A percentile compares a stretch with the other conserved stretches of the same genome.
These are phyloP conservation scores for Quercus phellos DNA, from an alignment of 331 rosid species.

Conservation along the genomic window DNA sequence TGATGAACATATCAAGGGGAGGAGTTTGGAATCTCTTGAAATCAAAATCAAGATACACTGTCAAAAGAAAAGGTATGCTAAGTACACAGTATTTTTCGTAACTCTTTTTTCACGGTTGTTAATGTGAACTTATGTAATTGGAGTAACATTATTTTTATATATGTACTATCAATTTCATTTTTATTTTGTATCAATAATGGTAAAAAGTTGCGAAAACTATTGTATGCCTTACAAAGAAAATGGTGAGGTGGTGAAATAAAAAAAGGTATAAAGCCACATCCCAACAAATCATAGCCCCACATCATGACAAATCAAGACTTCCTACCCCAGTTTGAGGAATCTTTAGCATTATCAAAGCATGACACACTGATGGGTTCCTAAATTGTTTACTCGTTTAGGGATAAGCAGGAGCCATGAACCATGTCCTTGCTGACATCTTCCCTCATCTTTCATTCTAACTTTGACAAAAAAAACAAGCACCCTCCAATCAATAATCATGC, in stretches of 20 bases:
- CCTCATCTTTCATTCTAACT: neutral
- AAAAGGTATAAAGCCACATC: neutral
- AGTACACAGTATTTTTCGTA: no score
- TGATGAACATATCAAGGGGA: slow-evolving; percentile 17
- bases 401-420: slow-evolving; percentile 15
- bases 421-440: slow-evolving; percentile 19
- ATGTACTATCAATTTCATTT: no score
- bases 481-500: neutral
- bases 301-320: slow-evolving; percentile 33
- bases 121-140: no score
- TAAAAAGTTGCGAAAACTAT: no score
- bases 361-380: slow-evolving; percentile 18
- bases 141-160: no score
- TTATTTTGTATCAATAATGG: no score
- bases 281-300: slow-evolving; percentile 20
- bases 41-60: slow-evolving; percentile 29
- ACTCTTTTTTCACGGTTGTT: no score
- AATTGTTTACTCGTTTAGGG: slow-evolving; percentile 13
- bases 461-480: slow-evolving; percentile 13
- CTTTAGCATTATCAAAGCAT: slow-evolving; percentile 27
- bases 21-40: slow-evolving; percentile 29
- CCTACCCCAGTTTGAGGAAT: slow-evolving; percentile 29
- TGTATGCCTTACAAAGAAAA: no score
- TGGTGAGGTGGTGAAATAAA: neutral
- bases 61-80: neutral